phyloP scores from a whole-genome alignment of 441 rosid genomes.

The Metrosideros polymorpha region DNA sequence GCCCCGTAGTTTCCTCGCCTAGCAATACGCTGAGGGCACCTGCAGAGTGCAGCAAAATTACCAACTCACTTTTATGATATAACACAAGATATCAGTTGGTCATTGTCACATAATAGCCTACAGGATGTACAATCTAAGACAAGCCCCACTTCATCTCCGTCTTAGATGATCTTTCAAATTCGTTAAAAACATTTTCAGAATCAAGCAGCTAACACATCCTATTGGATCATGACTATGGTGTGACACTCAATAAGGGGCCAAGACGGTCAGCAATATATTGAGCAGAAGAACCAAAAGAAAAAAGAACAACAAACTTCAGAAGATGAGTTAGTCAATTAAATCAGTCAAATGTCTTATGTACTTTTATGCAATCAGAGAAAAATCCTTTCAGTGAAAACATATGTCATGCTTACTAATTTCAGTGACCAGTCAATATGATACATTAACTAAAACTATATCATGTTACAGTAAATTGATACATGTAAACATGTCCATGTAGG shows the following conservation, averaged over 20 bases:
- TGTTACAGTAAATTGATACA: not conserved
- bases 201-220: not conserved
- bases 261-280: not conserved
- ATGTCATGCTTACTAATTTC: not conserved
- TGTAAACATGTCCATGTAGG: not conserved
- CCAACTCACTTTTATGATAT: not conserved
- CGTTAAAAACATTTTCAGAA: not conserved
- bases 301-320: not conserved
- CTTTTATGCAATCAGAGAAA: not conserved
- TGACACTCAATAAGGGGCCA: not conserved
- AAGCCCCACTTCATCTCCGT: not conserved
- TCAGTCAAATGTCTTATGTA: not conserved
- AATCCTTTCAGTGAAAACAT: not conserved
- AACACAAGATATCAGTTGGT: not conserved
- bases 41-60: conserved; percentile 6
- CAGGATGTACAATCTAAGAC: not conserved
- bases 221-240: not conserved
- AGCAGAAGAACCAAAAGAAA: not conserved
- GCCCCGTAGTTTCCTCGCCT: conserved; percentile 82
- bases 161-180: not conserved
- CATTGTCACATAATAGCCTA: not conserved
- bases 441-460: not conserved
- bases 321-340: not conserved
- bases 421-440: not conserved
- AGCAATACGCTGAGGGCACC: conserved; percentile 93